Base-by-base conservation (phyloP, 2,329 filamentous ascomycete species). In the Daldinia sp. region DNA sequence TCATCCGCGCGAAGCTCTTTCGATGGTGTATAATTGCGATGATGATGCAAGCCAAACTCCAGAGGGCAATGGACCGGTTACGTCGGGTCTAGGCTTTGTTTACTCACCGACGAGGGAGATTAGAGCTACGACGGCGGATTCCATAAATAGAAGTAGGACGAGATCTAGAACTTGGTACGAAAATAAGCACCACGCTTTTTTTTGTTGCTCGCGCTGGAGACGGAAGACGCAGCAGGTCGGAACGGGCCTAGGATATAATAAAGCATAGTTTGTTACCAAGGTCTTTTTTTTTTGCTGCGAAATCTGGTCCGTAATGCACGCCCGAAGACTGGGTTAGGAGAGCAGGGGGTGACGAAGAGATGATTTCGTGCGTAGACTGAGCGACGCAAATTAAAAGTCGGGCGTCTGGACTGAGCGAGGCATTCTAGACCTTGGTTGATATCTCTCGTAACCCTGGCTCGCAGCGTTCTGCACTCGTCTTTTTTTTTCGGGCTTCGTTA, bases 391-490 rank as follows among this genome's bases (percentile, higher is more conserved):
- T 70, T 64, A 62, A 57, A 61, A 56, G n/a, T n/a, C 68, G 65
- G 64, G 65, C 64, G 55, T 67, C 71, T 72, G 70, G 71, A 72
- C 68, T 71, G 63, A 55, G 63, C 61, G 66, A 61, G 64, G 35
- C 59, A 66, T 62, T 69, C 70, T 68, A 73, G 68, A 69, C 70
- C 65, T n/a, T n/a, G 35, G 34, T 21, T 27, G 51, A 43, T 61
- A 34, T 61, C 49, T 21, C 45, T 32, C 15, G 25, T 35, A 21
- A 59, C 48, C 62, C 41, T 57, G 56, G 49, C 63, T 45, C 21
- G 60, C 51, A 53, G 15, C 29, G 13, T 29, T 9, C 29, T 15
- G n/a, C n/a, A n/a, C n/a, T n/a, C n/a, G 13, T 9, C 21, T 27
- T 7, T 4, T 10, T 35, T 45, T 27, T 25, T 63, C 55, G n/a